Percentiles rank a stretch among this genome's conserved stretches.
phyloP scores from a whole-genome alignment of 1,284 basidiomycete genomes.

The Grifola frondosa region DNA sequence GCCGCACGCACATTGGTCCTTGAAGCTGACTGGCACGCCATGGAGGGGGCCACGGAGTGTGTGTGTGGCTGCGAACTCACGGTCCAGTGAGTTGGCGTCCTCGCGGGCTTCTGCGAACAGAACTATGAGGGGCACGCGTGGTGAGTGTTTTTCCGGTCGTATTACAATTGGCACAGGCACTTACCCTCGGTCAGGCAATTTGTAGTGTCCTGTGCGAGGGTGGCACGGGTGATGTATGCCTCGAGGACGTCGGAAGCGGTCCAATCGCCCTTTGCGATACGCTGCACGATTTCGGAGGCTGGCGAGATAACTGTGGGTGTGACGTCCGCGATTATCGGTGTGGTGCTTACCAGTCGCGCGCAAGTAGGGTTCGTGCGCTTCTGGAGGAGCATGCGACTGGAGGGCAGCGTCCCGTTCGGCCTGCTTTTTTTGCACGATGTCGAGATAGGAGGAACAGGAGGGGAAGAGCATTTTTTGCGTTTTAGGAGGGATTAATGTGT shows the following conservation, averaged over 20 bases:
- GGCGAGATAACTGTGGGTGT: no score
- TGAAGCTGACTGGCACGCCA: constrained; percentile 79
- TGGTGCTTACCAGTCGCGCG: constrained; percentile 33
- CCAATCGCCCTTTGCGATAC: constrained; percentile 63
- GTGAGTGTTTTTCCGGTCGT: no score
- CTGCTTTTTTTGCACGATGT: constrained; percentile 33
- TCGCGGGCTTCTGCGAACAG: constrained; percentile 67
- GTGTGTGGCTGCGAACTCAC: constrained; percentile 60
- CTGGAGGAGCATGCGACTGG: constrained; percentile 16
- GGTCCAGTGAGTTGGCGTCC: constrained; percentile 63
- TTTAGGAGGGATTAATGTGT: background rate
- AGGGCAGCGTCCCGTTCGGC: constrained; percentile 34
- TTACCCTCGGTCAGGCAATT: constrained; percentile 81
- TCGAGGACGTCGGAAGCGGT: constrained; percentile 71
- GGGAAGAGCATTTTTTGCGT: constrained; percentile 43
- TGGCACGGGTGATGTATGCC: constrained; percentile 71
- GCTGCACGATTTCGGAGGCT: constrained; percentile 65
- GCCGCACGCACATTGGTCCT: constrained; percentile 60
- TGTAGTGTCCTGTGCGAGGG: constrained; percentile 59
- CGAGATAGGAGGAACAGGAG: constrained; percentile 32
- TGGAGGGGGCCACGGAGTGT: constrained; percentile 71
- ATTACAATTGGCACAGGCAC: constrained; percentile 2
- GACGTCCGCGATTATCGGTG: background rate
- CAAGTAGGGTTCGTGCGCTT: constrained; percentile 22
- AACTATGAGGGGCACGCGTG: constrained; percentile 41